Base-by-base conservation (phyloP, 768 basidiomycete genomes). In the Guyanaporus albipodus region DNA sequence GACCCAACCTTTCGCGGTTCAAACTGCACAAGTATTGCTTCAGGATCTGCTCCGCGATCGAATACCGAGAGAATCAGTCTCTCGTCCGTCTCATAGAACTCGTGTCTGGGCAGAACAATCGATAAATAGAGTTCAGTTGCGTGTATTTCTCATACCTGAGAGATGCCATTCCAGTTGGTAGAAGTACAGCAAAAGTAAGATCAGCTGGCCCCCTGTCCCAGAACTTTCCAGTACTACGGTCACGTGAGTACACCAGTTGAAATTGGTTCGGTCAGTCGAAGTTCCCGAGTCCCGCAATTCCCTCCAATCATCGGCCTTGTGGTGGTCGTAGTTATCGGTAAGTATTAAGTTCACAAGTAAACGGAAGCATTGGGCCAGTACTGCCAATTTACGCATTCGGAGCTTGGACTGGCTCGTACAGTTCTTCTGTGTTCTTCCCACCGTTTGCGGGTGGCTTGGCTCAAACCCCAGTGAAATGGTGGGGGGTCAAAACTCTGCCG, bases 61-160 rank as follows among this genome's bases (percentile, higher is more conserved):
- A 91, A 91, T 59, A 92, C 72, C 45, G 86, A 83, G 57, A 92
- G 62, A 17, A 72, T 85, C 45, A 91, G 62, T 52, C 61, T 74
- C 49, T 91, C 86, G 55, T 91, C 89, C 11, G 83, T 86, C 68
- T 92, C 90, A 66, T 91, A 92, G 66, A 86, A 92, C 64, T 90
- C 88, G 70, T 91, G 82, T 66, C 88, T 90, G 23, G 29, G 23
- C 19, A 33, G 41, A 34, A 38, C 54, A 10, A 43, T 45, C 15
- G 8, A 12, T 31, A 2, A 4, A 18, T n/a, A n/a, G 22, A 18
- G 27, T 26, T 11, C 8, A 15, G 3, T 11, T 17, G n/a, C n/a
- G n/a, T 3, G 6, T 31, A 24, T 15, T n/a, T 24, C 21, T 10
- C 57, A 18, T 56, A 66, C 67, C 67, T 66, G 26, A 53, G 50